Percentiles rank a stretch among this genome's conserved stretches.
Conservation (phyloP, 1,284 basidiomycete species). For the Fomes fomentarius region DNA sequence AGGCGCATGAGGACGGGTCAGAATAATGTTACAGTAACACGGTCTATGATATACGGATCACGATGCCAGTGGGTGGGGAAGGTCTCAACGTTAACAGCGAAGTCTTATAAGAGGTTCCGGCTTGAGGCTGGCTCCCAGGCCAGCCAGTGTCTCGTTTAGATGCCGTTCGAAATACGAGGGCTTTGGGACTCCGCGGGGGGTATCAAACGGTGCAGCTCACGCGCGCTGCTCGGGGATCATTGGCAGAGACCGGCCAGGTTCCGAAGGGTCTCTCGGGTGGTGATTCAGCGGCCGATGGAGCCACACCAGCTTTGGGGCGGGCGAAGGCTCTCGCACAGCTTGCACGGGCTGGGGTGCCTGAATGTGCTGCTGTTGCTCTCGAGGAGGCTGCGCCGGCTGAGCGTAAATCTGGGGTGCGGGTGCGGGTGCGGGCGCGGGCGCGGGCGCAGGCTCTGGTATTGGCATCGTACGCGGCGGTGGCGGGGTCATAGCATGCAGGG, state of each 20-base stretch:
- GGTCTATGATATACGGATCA: too few species aligned
- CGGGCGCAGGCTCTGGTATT: background rate
- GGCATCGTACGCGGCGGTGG: background rate
- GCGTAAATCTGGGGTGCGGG: background rate
- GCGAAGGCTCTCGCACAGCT: constrained; percentile 19
- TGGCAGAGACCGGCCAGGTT: constrained; percentile 5
- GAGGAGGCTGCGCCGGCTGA: background rate
- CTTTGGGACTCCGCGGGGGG: background rate
- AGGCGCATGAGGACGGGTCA: too few species aligned
- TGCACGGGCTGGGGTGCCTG: constrained; percentile 20
- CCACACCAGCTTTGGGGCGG: constrained; percentile 31
- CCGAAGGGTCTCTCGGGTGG: constrained; percentile 11
- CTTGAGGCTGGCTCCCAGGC: too few species aligned
- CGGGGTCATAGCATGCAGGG: background rate
- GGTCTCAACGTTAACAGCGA: too few species aligned
- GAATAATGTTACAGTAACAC: too few species aligned
- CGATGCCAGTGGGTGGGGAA: too few species aligned
- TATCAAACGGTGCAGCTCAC: background rate
- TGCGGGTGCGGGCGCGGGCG: background rate
- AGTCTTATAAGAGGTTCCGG: too few species aligned
- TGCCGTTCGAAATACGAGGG: too few species aligned
- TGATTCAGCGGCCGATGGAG: constrained; percentile 30
- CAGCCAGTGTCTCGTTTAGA: too few species aligned
- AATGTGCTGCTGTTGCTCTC: constrained; percentile 1
- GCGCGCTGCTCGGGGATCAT: constrained; percentile 18